Evolutionary conservation across 139 green algal genomes (phyloP), one percentile per base, ranked within the genome.

Genomic region (Coelastrella sp.): DNA sequence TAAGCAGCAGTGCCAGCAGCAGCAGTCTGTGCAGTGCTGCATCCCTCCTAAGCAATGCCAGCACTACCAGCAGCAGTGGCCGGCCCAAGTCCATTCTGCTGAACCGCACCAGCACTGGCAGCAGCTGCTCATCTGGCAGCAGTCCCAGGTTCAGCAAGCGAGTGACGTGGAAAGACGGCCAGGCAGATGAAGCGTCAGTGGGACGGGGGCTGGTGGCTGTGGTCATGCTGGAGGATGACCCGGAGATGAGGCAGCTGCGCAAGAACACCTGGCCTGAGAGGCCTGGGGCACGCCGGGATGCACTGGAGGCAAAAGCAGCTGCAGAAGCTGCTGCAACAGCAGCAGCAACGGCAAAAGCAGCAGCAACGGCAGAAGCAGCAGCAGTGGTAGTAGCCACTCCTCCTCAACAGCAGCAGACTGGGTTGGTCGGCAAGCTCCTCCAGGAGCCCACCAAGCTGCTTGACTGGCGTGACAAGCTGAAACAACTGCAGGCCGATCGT

Each of bases 61-160:
- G 63, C 82, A 70, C 17, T 7, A 63, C 22, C 82, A 88, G 49
- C 68, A 81, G 22, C 84, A 58, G 61, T 49, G 27, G 66, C 49
- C 35, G 68, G 35, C 84, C 84, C 68, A 88, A 88, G 84, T 81
- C 66, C 84, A 88, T 88, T 19, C 84, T 88, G 35, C 68, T 88
- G n/a, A 68, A 7, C 20, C 49, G 84, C 68, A 72, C 49, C 20
- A 80, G 68, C 84, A 88, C 14, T 73, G 78, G 84, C 84, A 88
- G 84, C 84, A 80, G 49, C 84, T 49, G 82, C 82, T 79, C 65
- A 35, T 73, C 22, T 57, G 84, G 22, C 66, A 88, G 84, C 84
- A 88, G 68, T 49, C 82, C 82, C 7, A 22, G 82, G 22, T 80
- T 56, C 66, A 59, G 8, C 49, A 88, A 88, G 61, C 84, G 49